These are phyloP conservation scores for Sanghuangporus weigelae DNA, from an alignment of 1,284 basidiomycete genomes.

Conservation along the genomic window DNA sequence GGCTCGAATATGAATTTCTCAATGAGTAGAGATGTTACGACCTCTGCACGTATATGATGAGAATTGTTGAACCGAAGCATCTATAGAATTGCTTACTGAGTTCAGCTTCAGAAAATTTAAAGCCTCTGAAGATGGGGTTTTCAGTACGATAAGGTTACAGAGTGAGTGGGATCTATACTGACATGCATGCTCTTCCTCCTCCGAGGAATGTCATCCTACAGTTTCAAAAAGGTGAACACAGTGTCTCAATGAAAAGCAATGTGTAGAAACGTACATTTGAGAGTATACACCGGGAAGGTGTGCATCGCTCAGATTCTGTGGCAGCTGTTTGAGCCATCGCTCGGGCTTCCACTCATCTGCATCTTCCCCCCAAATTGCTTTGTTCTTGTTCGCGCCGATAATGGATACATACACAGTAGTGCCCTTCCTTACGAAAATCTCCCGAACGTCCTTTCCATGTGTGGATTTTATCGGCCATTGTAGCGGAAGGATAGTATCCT, in stretches of 20 bases:
- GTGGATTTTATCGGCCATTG: conserved; percentile 17
- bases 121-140: background rate
- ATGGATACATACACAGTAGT: conserved; percentile 21
- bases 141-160: background rate
- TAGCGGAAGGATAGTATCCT: conserved; percentile 19
- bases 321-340: conserved; percentile 21
- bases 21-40: conserved; percentile 8
- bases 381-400: conserved; percentile 19
- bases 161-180: background rate
- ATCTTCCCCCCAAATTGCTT: conserved; percentile 21
- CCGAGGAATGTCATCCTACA: conserved; percentile 21
- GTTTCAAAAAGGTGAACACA: background rate
- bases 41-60: background rate
- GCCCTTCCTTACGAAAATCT: conserved; percentile 19
- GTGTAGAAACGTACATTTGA: conserved; percentile 17
- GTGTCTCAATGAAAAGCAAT: background rate
- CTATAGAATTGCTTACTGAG: conserved; percentile 9
- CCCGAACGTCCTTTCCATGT: conserved; percentile 12
- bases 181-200: conserved; percentile 21
- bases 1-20: conserved; percentile 9
- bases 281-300: conserved; percentile 23
- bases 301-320: conserved; percentile 8
- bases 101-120: conserved; percentile 18
- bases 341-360: conserved; percentile 23
- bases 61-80: background rate